These are phyloP conservation scores for Neurospora sp. DNA, from an alignment of 495 filamentous ascomycete species.

Conservation along the genomic window DNA sequence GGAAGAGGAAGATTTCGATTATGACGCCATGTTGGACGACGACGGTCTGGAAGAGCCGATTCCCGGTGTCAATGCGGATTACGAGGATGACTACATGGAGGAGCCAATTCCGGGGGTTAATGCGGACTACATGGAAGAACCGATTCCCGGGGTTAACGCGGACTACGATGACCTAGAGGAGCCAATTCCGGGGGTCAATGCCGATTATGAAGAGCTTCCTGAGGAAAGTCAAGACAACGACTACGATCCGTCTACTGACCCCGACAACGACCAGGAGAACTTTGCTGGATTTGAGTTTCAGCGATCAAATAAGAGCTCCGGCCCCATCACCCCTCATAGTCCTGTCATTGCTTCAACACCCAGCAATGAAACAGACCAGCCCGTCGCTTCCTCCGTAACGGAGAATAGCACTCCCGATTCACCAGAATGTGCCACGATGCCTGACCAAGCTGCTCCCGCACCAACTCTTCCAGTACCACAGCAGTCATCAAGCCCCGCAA, in stretches of 20 bases:
- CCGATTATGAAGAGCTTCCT: conserved; percentile 45
- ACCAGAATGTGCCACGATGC: not conserved
- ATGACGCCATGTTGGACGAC: conserved; percentile 59
- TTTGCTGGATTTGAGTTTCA: conserved; percentile 46
- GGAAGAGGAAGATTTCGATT: conserved; percentile 59
- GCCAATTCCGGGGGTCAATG: conserved; percentile 64
- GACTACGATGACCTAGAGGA: conserved; percentile 68
- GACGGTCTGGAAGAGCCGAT: conserved; percentile 68
- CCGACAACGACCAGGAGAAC: conserved; percentile 42
- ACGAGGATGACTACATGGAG: conserved; percentile 38
- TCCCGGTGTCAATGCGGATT: conserved; percentile 62
- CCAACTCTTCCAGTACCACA: not conserved
- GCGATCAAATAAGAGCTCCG: conserved; percentile 39
- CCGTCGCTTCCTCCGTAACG: conserved; percentile 41
- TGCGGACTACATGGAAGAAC: conserved; percentile 14
- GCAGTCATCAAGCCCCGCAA: not conserved
- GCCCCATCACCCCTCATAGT: conserved; percentile 35
- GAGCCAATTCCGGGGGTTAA: conserved; percentile 24
- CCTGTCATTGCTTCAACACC: conserved; percentile 41
- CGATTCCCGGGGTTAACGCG: not conserved
- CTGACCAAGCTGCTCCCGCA: not conserved
- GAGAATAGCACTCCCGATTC: conserved; percentile 26
- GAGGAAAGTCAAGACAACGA: not conserved
- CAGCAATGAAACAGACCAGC: conserved; percentile 39
- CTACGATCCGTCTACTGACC: conserved; percentile 20